These are phyloP conservation scores for Leonotis leonurus DNA, from an alignment of 257 asterid species.

Conservation along the genomic window DNA sequence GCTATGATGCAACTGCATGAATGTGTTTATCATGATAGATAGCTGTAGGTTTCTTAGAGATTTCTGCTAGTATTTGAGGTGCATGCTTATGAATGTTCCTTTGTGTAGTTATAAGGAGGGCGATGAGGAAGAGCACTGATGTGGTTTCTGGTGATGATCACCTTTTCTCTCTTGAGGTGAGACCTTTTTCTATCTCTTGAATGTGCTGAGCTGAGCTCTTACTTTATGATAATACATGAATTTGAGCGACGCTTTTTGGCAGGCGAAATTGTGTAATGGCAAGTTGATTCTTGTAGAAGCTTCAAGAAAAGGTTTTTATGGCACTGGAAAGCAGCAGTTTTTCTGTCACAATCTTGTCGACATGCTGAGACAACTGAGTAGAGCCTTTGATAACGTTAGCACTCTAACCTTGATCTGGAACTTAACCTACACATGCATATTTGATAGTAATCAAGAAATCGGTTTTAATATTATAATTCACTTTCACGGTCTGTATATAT, in stretches of 20 bases:
- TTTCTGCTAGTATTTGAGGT: not conserved
- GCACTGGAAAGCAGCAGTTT: constrained; percentile 70
- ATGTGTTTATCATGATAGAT: not conserved
- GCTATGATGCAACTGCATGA: not conserved
- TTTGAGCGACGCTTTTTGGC: constrained; percentile 24
- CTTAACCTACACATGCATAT: not conserved
- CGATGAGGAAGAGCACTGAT: constrained; percentile 33
- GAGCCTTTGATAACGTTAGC: constrained; percentile 89
- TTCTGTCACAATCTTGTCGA: constrained; percentile 90
- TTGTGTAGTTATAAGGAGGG: constrained; percentile 62
- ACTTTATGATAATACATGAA: constrained; percentile 11
- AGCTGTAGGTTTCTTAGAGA: not conserved
- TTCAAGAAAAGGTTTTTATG: constrained; percentile 68
- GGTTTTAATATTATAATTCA: not conserved
- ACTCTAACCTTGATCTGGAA: constrained; percentile 16
- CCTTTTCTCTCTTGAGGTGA: constrained; percentile 83
- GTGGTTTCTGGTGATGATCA: constrained; percentile 46
- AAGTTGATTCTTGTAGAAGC: constrained; percentile 67
- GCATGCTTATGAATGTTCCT: constrained; percentile 7
- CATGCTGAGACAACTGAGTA: constrained; percentile 80
- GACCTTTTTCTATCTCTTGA: constrained; percentile 52
- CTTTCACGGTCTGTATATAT: not conserved
- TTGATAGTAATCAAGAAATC: not conserved
- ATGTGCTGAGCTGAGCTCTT: constrained; percentile 16
- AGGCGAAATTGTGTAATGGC: constrained; percentile 89